A percentile compares a stretch with the other conserved stretches of the same genome.
Conservation (phyloP, 192 early-diverging fungal genomes). For the Neocallimastix lanati region DNA sequence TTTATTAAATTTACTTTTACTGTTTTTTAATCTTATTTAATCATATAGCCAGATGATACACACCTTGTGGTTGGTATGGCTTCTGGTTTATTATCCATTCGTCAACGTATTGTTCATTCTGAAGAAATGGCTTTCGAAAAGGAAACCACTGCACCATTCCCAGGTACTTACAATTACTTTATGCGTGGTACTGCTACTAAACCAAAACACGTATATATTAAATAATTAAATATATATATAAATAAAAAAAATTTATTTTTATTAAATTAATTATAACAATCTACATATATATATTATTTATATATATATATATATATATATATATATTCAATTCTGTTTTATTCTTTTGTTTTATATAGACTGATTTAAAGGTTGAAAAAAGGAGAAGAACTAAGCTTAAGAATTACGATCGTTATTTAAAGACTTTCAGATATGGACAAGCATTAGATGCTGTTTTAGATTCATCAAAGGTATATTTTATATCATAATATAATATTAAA, state of each 20-base stretch:
- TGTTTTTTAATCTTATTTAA: not conserved
- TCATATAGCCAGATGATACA: slow-evolving; percentile 55
- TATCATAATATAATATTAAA: too few relatives aligned
- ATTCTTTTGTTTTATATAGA: slow-evolving; percentile 18
- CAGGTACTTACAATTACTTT: not conserved
- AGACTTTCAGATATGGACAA: slow-evolving; percentile 68
- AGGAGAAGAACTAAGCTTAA: slow-evolving; percentile 38
- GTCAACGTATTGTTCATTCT: slow-evolving; percentile 60
- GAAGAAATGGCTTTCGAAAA: slow-evolving; percentile 26
- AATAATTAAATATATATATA: not conserved
- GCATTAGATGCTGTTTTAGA: slow-evolving; percentile 72
- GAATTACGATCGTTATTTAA: slow-evolving; percentile 67
- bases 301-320: too few relatives aligned
- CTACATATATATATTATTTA: too few relatives aligned
- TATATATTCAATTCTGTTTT: too few relatives aligned
- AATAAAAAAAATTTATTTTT: too few relatives aligned
- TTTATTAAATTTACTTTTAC: too few relatives aligned
- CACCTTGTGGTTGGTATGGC: slow-evolving; percentile 84
- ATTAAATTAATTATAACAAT: too few relatives aligned
- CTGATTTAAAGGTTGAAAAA: slow-evolving; percentile 62
- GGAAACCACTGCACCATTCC: not conserved
- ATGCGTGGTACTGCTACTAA: not conserved
- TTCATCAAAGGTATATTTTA: slow-evolving; percentile 32
- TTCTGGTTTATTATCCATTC: slow-evolving; percentile 68
- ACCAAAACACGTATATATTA: not conserved